Base-by-base conservation (phyloP, 1,139 yeast genomes). In the Arxiozyma heterogenica region DNA sequence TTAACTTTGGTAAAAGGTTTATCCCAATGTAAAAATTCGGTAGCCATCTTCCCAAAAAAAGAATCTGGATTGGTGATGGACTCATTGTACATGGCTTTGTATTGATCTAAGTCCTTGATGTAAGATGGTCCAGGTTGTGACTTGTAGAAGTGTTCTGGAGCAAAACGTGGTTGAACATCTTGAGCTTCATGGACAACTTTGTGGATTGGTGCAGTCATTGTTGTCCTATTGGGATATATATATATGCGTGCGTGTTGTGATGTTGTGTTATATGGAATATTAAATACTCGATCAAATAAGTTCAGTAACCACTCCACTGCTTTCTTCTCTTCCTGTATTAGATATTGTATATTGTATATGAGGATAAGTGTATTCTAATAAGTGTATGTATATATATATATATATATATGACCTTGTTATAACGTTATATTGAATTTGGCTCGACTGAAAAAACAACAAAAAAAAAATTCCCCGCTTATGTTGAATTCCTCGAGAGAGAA, bases 31-130 rank as follows among this genome's bases (percentile, higher is more conserved):
- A 93, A 77, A 58, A 83, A 78, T 63, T 88, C 87, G 56, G 79
- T 80, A 56, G 96, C 98, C 74, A 82, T 74, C 48, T 86, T 82
- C 53, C 94, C 95, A 69, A 89, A 93, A 72, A 93, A 93, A 48
- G 73, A 79, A 61, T 83, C 89, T 54, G 98, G 98, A 66, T 88
- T 82, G 56, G 78, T 73, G 64, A 93, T 82, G 43, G 96, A 87
- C 75, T 88, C 78, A 57, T 81, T 71, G 75, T 93, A 89, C 75
- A 90, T 72, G 61, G 79, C 73, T 57, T 80, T 73, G 76, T 91
- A 93, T 60, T 89, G 84, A n/a, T 81, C 86, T 61, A 87, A 61
- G 57, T 73, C 70, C 18, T 69, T 70, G 54, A 81, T 64, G 62
- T 75, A 77, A 46, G 82, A 80, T 50, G 73, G 69, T 52, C 76